Base-by-base conservation (phyloP, 169 alveolate species). In the Cryptosporidium meleagridis region DNA sequence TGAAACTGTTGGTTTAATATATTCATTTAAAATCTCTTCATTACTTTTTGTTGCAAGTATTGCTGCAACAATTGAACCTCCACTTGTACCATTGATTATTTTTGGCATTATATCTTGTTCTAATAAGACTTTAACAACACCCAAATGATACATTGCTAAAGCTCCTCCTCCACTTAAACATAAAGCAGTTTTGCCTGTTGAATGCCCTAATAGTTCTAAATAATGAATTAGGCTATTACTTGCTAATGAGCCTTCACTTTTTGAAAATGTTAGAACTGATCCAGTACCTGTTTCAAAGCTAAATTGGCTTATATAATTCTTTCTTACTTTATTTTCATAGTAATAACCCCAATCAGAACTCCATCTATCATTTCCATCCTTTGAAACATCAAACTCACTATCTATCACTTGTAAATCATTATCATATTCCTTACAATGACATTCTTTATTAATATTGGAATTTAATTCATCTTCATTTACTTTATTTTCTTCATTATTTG, bases 51-150 rank as follows among this genome's bases (percentile, higher is more conserved):
- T 85, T 55, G 95, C 93, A 14, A 94, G 85, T 92, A 94, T 70
- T 1, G 96, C 96, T n/a, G 96, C 96, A 26, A 94, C 91, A 14
- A 92, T 93, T 29, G 95, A 93, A 0, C 96, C 96, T 7, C 95
- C 96, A 23, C 95, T 91, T 21, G 94, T 91, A 26, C 96, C 96
- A 68, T 94, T 91, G 37, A 94, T 92, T 35, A 93, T 91, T 85
- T 94, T 93, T 23, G 94, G 94, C 68, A 92, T 73, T 9, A 92
- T 72, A 41, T 89, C 89, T 45, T 92, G 93, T 58, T 92, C 92
- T 21, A 92, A 59, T 39, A 92, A 89, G 3, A 70, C 91, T 55
- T 92, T 93, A 14, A 92, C 70, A 31, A 92, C 94, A 3, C 94
- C 94, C 41, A 92, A 73, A 61, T 92, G 94, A 68, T 92, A 93